Conservation (phyloP, 139 green algal genomes). For the Desmodesmus armatus region DNA sequence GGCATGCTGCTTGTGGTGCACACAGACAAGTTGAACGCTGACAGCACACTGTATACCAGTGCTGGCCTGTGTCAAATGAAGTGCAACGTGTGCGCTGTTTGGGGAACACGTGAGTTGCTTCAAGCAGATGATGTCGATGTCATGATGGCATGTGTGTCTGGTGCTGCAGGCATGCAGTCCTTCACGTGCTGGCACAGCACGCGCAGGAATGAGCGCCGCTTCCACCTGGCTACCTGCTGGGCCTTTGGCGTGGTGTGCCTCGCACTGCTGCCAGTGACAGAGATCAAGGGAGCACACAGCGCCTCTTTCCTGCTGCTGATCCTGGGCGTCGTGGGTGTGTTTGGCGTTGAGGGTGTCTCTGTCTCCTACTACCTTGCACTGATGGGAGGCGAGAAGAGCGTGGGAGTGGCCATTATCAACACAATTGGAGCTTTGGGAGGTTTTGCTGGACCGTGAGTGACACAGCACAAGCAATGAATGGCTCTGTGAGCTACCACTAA, state of each 20-base stretch:
- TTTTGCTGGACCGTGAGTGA: slow-evolving; percentile 30
- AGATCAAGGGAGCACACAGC: neutral
- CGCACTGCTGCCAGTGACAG: slow-evolving; percentile 14
- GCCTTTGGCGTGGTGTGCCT: neutral
- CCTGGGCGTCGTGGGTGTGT: slow-evolving; percentile 24
- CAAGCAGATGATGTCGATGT: no score
- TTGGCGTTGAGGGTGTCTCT: slow-evolving; percentile 30
- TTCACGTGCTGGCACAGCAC: slow-evolving; percentile 18
- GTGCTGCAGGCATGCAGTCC: neutral
- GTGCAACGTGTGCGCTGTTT: neutral
- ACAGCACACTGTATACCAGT: no score
- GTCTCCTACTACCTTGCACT: slow-evolving; percentile 31
- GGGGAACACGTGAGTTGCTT: neutral
- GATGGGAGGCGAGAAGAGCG: slow-evolving; percentile 34
- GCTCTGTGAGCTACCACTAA: no score
- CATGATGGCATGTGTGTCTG: neutral
- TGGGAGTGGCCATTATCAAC: slow-evolving; percentile 13
- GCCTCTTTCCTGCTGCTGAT: slow-evolving; percentile 21
- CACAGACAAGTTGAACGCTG: no score
- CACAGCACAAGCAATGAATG: neutral
- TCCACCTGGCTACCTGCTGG: slow-evolving; percentile 23
- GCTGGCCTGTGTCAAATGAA: no score
- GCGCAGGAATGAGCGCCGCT: slow-evolving; percentile 32
- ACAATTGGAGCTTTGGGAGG: slow-evolving; percentile 9
- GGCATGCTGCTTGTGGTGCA: no score